Percentiles rank a stretch among this genome's conserved stretches.
Evolutionary conservation across 2,329 filamentous ascomycete genomes (phyloP).

Genomic region (Neonectria punicea): DNA sequence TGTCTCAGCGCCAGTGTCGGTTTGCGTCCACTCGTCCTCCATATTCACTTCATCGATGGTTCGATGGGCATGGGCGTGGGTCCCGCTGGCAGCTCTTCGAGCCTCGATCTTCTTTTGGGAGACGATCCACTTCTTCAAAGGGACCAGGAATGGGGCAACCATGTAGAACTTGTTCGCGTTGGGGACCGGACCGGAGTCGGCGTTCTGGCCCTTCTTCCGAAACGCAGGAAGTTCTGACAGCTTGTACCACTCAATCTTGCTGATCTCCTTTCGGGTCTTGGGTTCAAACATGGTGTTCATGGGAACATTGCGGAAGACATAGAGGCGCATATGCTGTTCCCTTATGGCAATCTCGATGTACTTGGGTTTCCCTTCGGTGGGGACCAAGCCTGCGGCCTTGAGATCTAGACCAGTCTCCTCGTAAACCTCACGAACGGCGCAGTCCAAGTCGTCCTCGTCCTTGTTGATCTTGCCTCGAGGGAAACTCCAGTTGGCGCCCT

Average conservation of each 20-base stretch:
- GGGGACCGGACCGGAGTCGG: slow-evolving; percentile 64
- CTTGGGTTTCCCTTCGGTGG: slow-evolving; percentile 77
- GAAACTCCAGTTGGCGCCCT: slow-evolving; percentile 95
- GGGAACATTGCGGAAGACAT: slow-evolving; percentile 89
- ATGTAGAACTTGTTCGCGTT: slow-evolving; percentile 95
- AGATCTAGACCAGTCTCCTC: slow-evolving; percentile 96
- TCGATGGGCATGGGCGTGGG: slow-evolving; percentile 55
- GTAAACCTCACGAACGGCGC: slow-evolving; percentile 92
- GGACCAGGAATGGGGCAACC: slow-evolving; percentile 91
- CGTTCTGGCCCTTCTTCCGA: slow-evolving; percentile 69
- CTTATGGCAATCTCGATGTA: slow-evolving; percentile 90
- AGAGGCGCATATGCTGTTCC: slow-evolving; percentile 92
- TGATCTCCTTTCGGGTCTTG: slow-evolving; percentile 95
- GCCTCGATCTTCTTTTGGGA: slow-evolving; percentile 81
- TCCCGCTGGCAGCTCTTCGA: slow-evolving; percentile 54
- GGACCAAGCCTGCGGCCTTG: slow-evolving; percentile 77
- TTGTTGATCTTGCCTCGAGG: slow-evolving; percentile 98
- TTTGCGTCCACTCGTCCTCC: slow-evolving; percentile 69
- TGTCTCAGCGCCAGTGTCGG: slow-evolving; percentile 46
- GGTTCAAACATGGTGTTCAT: slow-evolving; percentile 90
- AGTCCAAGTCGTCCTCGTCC: slow-evolving; percentile 92
- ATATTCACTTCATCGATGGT: slow-evolving; percentile 65
- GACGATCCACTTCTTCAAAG: slow-evolving; percentile 90
- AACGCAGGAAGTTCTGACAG: slow-evolving; percentile 87
- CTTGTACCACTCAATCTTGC: slow-evolving; percentile 95